Conservation (phyloP, 2,329 filamentous ascomycete genomes). For the Cadophora gregata region DNA sequence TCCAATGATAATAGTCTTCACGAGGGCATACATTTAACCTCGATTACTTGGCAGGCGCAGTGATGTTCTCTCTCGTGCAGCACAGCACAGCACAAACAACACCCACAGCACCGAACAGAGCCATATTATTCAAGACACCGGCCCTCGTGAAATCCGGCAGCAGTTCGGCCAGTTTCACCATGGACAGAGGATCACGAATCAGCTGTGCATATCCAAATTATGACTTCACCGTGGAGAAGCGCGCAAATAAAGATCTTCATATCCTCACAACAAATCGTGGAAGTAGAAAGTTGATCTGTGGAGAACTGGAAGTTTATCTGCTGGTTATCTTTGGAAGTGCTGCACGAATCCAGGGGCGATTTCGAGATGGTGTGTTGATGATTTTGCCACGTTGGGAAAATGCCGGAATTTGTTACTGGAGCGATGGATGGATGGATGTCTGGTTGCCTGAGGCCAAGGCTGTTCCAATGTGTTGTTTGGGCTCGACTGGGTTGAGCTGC, state of each 20-base stretch:
- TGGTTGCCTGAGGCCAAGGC: background rate
- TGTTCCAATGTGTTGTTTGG: too few species aligned
- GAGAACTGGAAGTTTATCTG: background rate
- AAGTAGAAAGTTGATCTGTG: background rate
- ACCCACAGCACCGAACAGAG: background rate
- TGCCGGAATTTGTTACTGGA: background rate
- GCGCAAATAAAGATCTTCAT: constrained; percentile 8
- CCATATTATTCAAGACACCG: too few species aligned
- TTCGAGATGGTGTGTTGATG: background rate
- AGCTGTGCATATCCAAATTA: background rate
- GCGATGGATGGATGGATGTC: background rate
- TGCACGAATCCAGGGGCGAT: background rate
- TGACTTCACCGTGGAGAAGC: constrained; percentile 8
- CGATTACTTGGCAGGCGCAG: constrained; percentile 5
- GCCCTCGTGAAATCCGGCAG: background rate
- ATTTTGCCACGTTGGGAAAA: constrained; percentile 5
- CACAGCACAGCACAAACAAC: background rate
- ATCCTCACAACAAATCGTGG: background rate
- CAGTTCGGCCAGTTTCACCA: constrained; percentile 2
- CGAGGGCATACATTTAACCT: background rate
- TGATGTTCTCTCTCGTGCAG: background rate
- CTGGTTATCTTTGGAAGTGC: background rate
- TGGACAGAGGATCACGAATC: background rate
- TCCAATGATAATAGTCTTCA: background rate
- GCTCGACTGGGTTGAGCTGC: too few species aligned